Evolutionary conservation across 331 rosid genomes (phyloP).

Genomic region (Quercus tomentella): DNA sequence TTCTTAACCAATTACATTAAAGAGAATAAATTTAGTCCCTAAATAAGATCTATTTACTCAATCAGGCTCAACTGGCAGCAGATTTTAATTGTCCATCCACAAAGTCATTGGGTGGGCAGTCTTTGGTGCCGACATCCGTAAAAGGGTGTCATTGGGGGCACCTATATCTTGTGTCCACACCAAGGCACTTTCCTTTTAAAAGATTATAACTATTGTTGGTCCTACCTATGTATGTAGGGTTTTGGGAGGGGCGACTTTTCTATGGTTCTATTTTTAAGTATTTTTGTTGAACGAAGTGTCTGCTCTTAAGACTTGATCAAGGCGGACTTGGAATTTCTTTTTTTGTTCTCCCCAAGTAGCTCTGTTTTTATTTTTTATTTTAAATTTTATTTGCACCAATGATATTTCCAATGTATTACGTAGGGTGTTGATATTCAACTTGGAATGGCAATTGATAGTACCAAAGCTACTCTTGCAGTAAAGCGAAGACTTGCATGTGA

Average conservation of each 20-base stretch:
- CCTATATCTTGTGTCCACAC: no score
- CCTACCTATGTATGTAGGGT: neutral
- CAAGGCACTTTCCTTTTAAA: neutral
- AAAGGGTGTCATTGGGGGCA: no score
- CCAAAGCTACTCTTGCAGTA: constrained; percentile 98
- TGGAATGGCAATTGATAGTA: constrained; percentile 95
- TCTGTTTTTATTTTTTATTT: neutral
- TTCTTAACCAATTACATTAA: no score
- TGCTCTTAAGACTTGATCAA: neutral
- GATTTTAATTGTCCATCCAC: no score
- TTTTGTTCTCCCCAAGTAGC: neutral
- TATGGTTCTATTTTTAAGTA: neutral
- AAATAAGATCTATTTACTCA: no score
- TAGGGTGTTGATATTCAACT: constrained; percentile 96
- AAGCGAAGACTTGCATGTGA: constrained; percentile 99
- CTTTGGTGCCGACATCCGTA: no score
- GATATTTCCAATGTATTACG: constrained; percentile 14
- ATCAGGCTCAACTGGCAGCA: no score
- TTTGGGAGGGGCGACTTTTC: neutral
- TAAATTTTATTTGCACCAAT: neutral
- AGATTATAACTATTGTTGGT: neutral
- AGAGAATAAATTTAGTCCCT: no score
- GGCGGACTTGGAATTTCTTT: neutral
- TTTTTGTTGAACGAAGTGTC: neutral
- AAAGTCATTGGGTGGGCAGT: no score